Evolutionary conservation across 1,139 yeast species (phyloP), one percentile per base, ranked within the genome.

Genomic region (Nadsonia commutata): DNA sequence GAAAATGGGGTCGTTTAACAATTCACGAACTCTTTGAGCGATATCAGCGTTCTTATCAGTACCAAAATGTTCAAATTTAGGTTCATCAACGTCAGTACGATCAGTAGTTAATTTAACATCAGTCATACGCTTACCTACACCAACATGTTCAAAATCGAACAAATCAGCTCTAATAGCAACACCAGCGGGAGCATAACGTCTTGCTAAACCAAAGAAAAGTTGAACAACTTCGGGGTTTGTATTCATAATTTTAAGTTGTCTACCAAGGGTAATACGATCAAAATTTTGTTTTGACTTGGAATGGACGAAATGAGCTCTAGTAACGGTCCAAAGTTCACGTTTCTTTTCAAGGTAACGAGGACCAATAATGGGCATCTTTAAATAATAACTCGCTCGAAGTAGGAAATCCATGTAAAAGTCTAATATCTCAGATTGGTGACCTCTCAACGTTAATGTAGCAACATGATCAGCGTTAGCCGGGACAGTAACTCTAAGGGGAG

Each of bases 251-350:
- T 71, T 70, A 51, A 90, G 67, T 50, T 74, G 64, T 49, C 94
- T 75, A 56, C 80, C 76, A 60, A 76, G 84, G 1, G 97, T 90
- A 44, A 76, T 72, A 66, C 97, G 78, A 66, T 84, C 84, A 66
- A 84, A 90, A 67, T 90, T 90, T 65, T 90, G 95, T 65, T 90
- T 90, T 8, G 94, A 74, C 60, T 88, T 88, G 44, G 97, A 94
- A 58, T 84, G 94, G 31, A 84, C 95, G 60, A 90, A 90, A 1
- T 97, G 97, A 3, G 95, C 80, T 59, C 81, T 76, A 54, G 82
- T 85, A 44, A 90, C 95, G 0, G 98, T 90, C 83, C 95, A 90
- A 53, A 86, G 76, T 63, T 88, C 93, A 40, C 83, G 76, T 58
- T 78, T 80, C 19, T 76, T 71, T 31, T 82, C 80, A 48, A 79